Evolutionary conservation across 148 eudicot species (phyloP).

Genomic region (Silene uniflora): DNA sequence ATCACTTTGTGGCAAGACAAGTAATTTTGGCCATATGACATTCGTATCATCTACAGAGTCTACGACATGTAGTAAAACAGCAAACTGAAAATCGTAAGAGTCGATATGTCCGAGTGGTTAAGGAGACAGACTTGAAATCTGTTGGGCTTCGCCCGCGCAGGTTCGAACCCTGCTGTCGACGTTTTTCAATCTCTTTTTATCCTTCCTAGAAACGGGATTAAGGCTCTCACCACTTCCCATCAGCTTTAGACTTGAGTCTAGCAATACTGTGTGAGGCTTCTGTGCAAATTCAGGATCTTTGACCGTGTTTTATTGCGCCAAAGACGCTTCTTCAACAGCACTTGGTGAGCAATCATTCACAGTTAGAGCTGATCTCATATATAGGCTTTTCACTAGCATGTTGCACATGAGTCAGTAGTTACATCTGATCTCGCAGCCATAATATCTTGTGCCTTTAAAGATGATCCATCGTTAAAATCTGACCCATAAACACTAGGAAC

Average conservation of each 20-base stretch:
- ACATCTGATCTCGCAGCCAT: slow-evolving; percentile 29
- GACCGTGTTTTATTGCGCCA: slow-evolving; percentile 52
- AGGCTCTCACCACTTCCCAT: too few species aligned
- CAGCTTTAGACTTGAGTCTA: too few species aligned
- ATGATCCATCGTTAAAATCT: slow-evolving; percentile 30
- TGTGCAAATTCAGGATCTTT: slow-evolving; percentile 77
- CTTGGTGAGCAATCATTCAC: slow-evolving; percentile 32
- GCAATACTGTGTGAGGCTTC: slow-evolving; percentile 64
- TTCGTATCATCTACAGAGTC: too few species aligned
- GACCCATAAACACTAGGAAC: slow-evolving; percentile 32
- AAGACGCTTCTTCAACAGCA: slow-evolving; percentile 38
- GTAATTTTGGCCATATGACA: too few species aligned
- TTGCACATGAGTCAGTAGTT: slow-evolving; percentile 34
- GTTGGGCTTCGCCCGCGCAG: slow-evolving; percentile 99
- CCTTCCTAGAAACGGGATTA: too few species aligned
- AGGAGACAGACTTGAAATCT: slow-evolving; percentile 93
- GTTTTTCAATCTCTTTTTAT: too few species aligned
- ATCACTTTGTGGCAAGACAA: too few species aligned
- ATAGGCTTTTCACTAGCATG: slow-evolving; percentile 41
- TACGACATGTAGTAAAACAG: too few species aligned
- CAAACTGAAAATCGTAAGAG: too few species aligned
- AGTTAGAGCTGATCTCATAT: slow-evolving; percentile 32
- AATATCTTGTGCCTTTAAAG: slow-evolving; percentile 23
- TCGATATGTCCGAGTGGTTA: slow-evolving; percentile 91
- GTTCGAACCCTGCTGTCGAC: slow-evolving; percentile 99